Conservation (phyloP, 2,329 filamentous ascomycete genomes). For the Pseudogymnoascus sp. region DNA sequence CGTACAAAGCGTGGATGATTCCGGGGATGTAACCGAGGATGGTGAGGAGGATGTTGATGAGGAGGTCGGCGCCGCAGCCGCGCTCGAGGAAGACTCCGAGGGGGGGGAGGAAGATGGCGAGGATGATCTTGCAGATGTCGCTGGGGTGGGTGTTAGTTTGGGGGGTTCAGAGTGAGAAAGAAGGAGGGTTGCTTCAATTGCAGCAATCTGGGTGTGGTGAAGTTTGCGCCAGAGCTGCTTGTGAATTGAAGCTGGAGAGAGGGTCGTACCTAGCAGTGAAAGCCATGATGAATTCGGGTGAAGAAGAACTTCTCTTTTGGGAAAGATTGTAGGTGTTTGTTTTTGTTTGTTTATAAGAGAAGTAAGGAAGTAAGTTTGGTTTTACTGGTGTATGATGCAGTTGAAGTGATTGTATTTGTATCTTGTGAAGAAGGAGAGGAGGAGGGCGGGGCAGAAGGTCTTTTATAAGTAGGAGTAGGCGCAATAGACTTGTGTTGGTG, state of each 20-base stretch:
- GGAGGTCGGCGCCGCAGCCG: slow-evolving; percentile 75
- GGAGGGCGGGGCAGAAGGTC: not conserved
- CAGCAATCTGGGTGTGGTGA: not conserved
- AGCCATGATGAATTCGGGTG: not conserved
- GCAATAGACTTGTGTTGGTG: not conserved
- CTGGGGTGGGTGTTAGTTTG: slow-evolving; percentile 31
- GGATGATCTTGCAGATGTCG: slow-evolving; percentile 74
- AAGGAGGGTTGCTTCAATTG: not conserved
- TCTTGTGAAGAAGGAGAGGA: not conserved
- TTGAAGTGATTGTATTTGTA: not conserved
- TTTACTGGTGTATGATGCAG: not conserved
- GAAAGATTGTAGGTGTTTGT: not conserved
- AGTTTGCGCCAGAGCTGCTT: not conserved
- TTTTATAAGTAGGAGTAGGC: not conserved
- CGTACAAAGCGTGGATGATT: slow-evolving; percentile 84
- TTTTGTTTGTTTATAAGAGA: not conserved
- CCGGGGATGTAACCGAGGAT: slow-evolving; percentile 69
- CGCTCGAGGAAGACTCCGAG: slow-evolving; percentile 91
- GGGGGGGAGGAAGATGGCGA: slow-evolving; percentile 84
- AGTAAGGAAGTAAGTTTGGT: not conserved
- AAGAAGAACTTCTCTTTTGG: not conserved
- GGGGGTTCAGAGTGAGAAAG: too few relatives aligned
- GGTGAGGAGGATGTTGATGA: slow-evolving; percentile 89
- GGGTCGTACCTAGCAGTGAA: slow-evolving; percentile 3
- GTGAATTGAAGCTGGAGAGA: not conserved